Base-by-base conservation (phyloP, 1,284 basidiomycete genomes). In the Volvariella surrecta region DNA sequence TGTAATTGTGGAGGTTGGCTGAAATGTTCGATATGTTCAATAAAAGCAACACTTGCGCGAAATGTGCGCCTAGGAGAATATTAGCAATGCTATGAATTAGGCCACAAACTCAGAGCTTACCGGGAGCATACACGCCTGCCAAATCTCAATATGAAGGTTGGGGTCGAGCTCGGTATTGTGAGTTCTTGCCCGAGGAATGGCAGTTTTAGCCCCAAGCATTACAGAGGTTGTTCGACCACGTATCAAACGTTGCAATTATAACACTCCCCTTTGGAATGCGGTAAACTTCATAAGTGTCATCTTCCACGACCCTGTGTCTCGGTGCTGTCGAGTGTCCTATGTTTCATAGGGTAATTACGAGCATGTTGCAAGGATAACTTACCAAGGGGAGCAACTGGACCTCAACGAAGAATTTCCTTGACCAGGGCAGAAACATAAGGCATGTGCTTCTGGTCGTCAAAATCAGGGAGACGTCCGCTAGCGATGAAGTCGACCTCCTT, bases 111-210 rank as follows among this genome's bases (percentile, higher is more conserved):
- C 24, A 28, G n/a, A n/a, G 11, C 24, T 28, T 11, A 28, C 58
- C 60, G 37, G 59, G 61, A 44, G 24, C 63, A 59, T 15, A 59
- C 54, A 49, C 68, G 57, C 16, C 63, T 57, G 21, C 68, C 69
- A 42, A 62, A 60, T 2, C 68, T 68, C 71, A 2, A 46, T 50
- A 52, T 19, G 59, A 3, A 57, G 55, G 31, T 55, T 54, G 2
- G 62, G 50, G 37, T 71, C 71, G 2, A 54, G 54, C 15, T 56
- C 55, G 28, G 61, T 57, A 46, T 71, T 65, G 40, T 61, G 66
- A 3, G 60, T 57, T 48, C 71, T 66, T 8, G 59, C 67, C 67
- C 66, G 67, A 31, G 19, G n/a, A 24, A 4, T 18, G 34, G 22
- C 15, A 18, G 13, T n/a, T 11, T 24, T 31, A 24, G 18, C 13